Percentiles rank a stretch among this genome's conserved stretches.
These are phyloP conservation scores for Amanita pallidorosea DNA, from an alignment of 768 basidiomycete genomes.

Conservation along the genomic window DNA sequence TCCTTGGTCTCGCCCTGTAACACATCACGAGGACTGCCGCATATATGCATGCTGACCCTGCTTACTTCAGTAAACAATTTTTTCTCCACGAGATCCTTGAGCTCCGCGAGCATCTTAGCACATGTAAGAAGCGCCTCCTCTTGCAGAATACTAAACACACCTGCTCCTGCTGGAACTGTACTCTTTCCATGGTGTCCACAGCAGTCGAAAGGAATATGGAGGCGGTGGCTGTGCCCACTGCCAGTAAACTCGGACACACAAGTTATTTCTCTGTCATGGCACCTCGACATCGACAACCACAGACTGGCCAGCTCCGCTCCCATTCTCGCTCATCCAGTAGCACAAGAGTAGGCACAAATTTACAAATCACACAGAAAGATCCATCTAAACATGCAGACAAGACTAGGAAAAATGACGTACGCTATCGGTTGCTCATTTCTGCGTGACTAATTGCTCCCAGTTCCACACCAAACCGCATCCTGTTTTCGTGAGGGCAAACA, in stretches of 20 bases:
- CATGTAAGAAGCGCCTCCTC: slow-evolving; percentile 5
- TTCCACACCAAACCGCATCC: slow-evolving; percentile 18
- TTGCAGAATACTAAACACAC: slow-evolving; percentile 18
- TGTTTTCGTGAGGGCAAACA: slow-evolving; percentile 21
- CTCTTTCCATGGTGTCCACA: slow-evolving; percentile 66
- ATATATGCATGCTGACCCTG: background rate
- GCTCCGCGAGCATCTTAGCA: slow-evolving; percentile 80
- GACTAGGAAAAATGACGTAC: slow-evolving; percentile 35
- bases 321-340: slow-evolving; percentile 59
- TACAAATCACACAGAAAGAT: slow-evolving; percentile 65
- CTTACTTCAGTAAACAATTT: slow-evolving; percentile 72
- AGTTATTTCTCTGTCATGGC: slow-evolving; percentile 24
- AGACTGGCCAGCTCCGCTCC: slow-evolving; percentile 38
- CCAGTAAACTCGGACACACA: slow-evolving; percentile 6
- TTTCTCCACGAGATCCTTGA: slow-evolving; percentile 84
- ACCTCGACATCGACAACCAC: slow-evolving; percentile 35
- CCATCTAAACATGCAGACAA: slow-evolving; percentile 35
- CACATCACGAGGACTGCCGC: background rate
- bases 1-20: slow-evolving; percentile 66
- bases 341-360: slow-evolving; percentile 45
- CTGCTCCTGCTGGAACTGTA: slow-evolving; percentile 92
- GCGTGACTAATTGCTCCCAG: slow-evolving; percentile 11
- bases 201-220: background rate
- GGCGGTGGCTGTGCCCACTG: background rate
- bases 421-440: slow-evolving; percentile 25